A percentile compares a stretch with the other conserved stretches of the same genome.
phyloP scores from a whole-genome alignment of 2,329 filamentous ascomycete genomes.

The Penicillium sumatraense region DNA sequence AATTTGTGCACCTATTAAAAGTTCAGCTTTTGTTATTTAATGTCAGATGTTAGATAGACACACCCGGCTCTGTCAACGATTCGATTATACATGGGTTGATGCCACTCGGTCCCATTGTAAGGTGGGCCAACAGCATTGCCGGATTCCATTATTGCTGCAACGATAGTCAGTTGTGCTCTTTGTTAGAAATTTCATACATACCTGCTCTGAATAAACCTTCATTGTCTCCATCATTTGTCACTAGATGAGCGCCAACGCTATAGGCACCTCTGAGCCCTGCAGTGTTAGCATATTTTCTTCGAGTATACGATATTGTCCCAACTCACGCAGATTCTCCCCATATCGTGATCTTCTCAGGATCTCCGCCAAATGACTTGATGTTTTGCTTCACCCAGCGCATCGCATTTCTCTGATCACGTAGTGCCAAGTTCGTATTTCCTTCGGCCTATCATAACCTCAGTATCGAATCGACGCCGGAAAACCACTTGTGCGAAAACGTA shows the following conservation, averaged over 20 bases:
- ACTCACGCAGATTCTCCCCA: slow-evolving; percentile 43
- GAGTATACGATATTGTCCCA: background rate
- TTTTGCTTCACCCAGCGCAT: slow-evolving; percentile 43
- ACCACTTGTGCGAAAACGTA: slow-evolving; percentile 11
- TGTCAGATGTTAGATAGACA: background rate
- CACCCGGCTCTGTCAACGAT: slow-evolving; percentile 33
- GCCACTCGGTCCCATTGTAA: slow-evolving; percentile 39
- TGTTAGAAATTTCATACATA: slow-evolving; percentile 4
- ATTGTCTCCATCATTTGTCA: slow-evolving; percentile 34
- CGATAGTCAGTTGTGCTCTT: background rate
- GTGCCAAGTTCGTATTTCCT: slow-evolving; percentile 34
- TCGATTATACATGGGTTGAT: slow-evolving; percentile 38
- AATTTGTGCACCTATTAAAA: slow-evolving; percentile 28
- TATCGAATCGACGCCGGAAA: no score
- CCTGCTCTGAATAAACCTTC: slow-evolving; percentile 38
- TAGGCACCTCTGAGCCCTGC: slow-evolving; percentile 31
- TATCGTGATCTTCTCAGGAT: slow-evolving; percentile 39
- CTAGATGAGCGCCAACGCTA: slow-evolving; percentile 36
- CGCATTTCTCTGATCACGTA: slow-evolving; percentile 40
- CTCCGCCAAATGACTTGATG: slow-evolving; percentile 39
- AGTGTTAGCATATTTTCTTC: background rate
- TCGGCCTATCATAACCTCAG: slow-evolving; percentile 23
- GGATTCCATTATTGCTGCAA: slow-evolving; percentile 37
- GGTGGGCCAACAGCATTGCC: slow-evolving; percentile 37
- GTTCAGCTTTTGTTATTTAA: background rate